Evolutionary conservation across 2,329 filamentous ascomycete species (phyloP).

Genomic region (Colletotrichum caudatum): DNA sequence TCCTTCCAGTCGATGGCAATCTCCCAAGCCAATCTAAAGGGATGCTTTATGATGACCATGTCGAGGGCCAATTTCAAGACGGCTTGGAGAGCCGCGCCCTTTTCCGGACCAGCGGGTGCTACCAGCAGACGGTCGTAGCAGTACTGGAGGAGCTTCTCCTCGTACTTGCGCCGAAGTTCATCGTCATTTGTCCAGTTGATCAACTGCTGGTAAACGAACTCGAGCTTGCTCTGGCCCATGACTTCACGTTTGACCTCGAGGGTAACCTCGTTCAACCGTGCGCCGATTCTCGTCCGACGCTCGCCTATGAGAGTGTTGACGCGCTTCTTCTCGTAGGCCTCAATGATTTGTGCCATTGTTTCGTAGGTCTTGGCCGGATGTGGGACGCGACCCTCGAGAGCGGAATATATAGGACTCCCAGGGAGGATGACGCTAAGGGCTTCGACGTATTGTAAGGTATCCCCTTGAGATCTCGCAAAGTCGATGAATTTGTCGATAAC

Average conservation of each 20-base stretch:
- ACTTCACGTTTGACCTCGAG: slow-evolving; percentile 90
- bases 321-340: slow-evolving; percentile 86
- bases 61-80: slow-evolving; percentile 84
- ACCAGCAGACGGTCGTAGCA: slow-evolving; percentile 83
- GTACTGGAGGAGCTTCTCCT: slow-evolving; percentile 88
- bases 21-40: slow-evolving; percentile 90
- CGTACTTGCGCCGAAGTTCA: slow-evolving; percentile 83
- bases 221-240: slow-evolving; percentile 79
- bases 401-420: slow-evolving; percentile 81
- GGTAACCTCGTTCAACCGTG: slow-evolving; percentile 85
- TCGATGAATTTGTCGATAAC: slow-evolving; percentile 84
- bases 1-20: slow-evolving; percentile 92
- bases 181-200: slow-evolving; percentile 94
- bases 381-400: slow-evolving; percentile 85
- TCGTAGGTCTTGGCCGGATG: slow-evolving; percentile 85
- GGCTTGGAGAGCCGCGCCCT: slow-evolving; percentile 76
- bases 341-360: slow-evolving; percentile 84
- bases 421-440: slow-evolving; percentile 84
- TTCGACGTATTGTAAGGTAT: slow-evolving; percentile 78
- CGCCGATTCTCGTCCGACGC: slow-evolving; percentile 87
- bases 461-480: slow-evolving; percentile 79
- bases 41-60: slow-evolving; percentile 97
- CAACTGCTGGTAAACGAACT: slow-evolving; percentile 81
- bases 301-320: slow-evolving; percentile 93
- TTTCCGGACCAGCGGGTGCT: slow-evolving; percentile 72